phyloP scores from a whole-genome alignment of 805 yeast genomes.

The Torulaspora maleeae region DNA sequence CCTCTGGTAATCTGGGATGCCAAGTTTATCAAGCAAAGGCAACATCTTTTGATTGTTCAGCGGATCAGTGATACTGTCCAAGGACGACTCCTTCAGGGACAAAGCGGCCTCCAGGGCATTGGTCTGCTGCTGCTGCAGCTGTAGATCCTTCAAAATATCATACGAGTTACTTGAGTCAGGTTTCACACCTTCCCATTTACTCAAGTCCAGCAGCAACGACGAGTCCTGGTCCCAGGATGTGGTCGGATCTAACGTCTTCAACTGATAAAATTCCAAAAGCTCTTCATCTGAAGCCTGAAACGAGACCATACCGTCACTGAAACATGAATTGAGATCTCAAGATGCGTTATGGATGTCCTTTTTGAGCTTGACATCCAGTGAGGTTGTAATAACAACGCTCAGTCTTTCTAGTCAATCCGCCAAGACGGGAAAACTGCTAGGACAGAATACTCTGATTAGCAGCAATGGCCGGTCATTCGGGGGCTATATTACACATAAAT shows the following conservation, averaged over 20 bases:
- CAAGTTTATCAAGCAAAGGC: constrained; percentile 41
- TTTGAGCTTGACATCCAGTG: background rate
- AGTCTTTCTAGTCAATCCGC: background rate
- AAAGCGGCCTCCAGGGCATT: constrained; percentile 26
- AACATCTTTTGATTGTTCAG: constrained; percentile 42
- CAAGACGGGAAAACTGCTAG: background rate
- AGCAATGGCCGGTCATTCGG: background rate
- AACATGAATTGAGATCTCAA: background rate
- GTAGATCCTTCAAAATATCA: constrained; percentile 32
- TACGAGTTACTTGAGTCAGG: constrained; percentile 33
- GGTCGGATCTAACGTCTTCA: constrained; percentile 41
- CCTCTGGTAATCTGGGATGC: constrained; percentile 38
- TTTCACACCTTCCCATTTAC: constrained; percentile 23
- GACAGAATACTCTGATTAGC: background rate
- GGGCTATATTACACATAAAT: background rate
- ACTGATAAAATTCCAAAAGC: constrained; percentile 40
- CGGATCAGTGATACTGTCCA: constrained; percentile 48
- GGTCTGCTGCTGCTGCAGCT: constrained; percentile 27
- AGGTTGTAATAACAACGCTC: background rate
- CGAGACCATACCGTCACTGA: constrained; percentile 10
- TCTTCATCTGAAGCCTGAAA: constrained; percentile 27
- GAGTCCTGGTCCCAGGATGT: constrained; percentile 38
- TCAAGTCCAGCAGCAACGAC: constrained; percentile 22
- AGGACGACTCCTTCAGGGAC: constrained; percentile 7
- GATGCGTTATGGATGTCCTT: too few species aligned